Evolutionary conservation across 2,329 filamentous ascomycete species (phyloP).

Genomic region (Scedosporium minutisporum): DNA sequence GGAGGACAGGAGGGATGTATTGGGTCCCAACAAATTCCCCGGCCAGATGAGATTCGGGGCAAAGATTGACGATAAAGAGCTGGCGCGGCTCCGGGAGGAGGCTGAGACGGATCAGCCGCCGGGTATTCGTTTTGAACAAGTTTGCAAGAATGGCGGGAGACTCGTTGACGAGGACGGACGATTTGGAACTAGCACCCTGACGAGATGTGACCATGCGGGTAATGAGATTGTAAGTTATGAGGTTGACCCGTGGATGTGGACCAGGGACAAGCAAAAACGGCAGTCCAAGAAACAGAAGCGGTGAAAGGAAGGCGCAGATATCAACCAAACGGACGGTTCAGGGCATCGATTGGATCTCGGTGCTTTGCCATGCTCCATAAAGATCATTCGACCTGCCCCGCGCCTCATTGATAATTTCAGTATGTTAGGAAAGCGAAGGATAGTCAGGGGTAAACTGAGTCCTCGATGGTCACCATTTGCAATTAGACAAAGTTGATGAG

Average conservation of each 20-base stretch:
- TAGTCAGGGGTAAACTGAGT: neutral
- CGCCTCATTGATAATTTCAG: neutral
- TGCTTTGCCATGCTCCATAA: neutral
- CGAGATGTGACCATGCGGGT: neutral
- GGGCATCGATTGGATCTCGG: neutral
- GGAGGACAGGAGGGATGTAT: conserved; percentile 31
- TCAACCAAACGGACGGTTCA: too few species aligned
- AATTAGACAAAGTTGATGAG: too few species aligned
- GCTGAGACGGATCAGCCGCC: neutral
- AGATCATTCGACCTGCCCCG: neutral
- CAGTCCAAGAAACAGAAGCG: neutral
- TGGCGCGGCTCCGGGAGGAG: neutral
- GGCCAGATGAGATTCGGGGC: conserved; percentile 16
- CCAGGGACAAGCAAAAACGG: neutral
- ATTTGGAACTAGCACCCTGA: neutral
- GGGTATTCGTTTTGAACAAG: neutral
- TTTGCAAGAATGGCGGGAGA: neutral
- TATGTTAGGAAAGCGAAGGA: too few species aligned
- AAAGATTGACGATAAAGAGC: neutral
- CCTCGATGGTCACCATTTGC: too few species aligned
- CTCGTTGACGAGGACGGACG: neutral
- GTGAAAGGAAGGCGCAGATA: neutral
- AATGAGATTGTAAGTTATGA: neutral
- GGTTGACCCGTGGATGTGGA: neutral
- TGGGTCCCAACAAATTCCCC: conserved; percentile 30